Percentiles rank a stretch among this genome's conserved stretches.
phyloP scores from a whole-genome alignment of 768 basidiomycete genomes.

The Lenzites betulinus region DNA sequence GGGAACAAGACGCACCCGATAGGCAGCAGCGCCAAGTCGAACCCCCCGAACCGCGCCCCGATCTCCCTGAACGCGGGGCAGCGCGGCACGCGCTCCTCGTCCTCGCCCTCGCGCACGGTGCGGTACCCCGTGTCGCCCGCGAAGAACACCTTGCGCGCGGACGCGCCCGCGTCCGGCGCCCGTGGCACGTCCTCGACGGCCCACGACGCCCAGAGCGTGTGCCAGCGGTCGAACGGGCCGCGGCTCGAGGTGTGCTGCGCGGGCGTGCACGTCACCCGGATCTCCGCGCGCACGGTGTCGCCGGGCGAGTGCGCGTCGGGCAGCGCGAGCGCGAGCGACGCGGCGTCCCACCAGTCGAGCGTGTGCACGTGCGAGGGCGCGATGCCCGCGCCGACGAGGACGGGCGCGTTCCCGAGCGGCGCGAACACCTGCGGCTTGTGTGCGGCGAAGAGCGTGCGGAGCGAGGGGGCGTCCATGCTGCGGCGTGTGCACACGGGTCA shows the following conservation, averaged over 20 bases:
- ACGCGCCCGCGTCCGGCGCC: constrained; percentile 21
- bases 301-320: too few species aligned
- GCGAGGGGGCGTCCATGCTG: constrained; percentile 39
- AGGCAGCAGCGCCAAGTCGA: constrained; percentile 72
- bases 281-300: constrained; percentile 22
- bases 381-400: constrained; percentile 37
- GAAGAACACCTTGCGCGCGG: constrained; percentile 45
- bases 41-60: constrained; percentile 59
- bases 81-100: constrained; percentile 52
- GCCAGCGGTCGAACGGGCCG: constrained; percentile 49
- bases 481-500: not conserved
- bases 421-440: constrained; percentile 45
- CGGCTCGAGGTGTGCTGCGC: constrained; percentile 66
- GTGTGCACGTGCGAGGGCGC: constrained; percentile 38
- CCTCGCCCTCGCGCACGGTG: constrained; percentile 45
- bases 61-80: constrained; percentile 79
- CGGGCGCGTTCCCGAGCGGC: constrained; percentile 44
- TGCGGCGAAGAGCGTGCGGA: constrained; percentile 30
- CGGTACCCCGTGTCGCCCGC: constrained; percentile 72
- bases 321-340: constrained; percentile 26
- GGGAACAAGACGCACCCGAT: constrained; percentile 48
- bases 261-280: constrained; percentile 61
- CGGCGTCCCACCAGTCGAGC: constrained; percentile 54
- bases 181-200: constrained; percentile 50
- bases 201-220: constrained; percentile 70